Conservation (phyloP, 768 basidiomycete species). For the Astraeus odoratus region DNA sequence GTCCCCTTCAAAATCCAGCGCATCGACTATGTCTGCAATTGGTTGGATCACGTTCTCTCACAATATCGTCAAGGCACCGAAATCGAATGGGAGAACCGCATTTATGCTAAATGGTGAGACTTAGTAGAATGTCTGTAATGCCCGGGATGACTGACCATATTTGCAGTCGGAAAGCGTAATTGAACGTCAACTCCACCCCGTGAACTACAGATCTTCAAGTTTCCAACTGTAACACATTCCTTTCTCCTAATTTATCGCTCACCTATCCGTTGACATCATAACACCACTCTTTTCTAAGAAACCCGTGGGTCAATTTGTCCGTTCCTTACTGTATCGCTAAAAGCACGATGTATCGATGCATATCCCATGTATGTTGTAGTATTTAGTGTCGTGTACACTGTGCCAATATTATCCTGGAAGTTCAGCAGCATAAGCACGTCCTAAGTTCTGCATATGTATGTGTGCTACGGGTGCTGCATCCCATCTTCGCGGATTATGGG, state of each 20-base stretch:
- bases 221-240: background rate
- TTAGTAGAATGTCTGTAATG: background rate
- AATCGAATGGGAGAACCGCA: constrained; percentile 20
- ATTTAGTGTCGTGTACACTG: no score
- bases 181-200: background rate
- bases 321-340: no score
- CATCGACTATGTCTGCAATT: constrained; percentile 30
- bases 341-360: no score
- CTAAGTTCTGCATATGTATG: no score
- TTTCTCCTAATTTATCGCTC: no score
- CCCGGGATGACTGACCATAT: background rate
- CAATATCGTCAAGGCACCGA: constrained; percentile 22
- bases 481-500: no score
- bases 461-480: no score
- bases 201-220: no score
- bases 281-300: background rate
- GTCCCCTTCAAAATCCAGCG: constrained; percentile 34
- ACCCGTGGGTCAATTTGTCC: background rate
- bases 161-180: background rate
- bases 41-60: constrained; percentile 32
- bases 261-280: background rate
- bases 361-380: no score
- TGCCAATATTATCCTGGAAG: no score
- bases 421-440: no score
- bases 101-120: constrained; percentile 24